Evolutionary conservation across 1,139 yeast species (phyloP), one percentile per base, ranked within the genome.

Genomic region (Protomyces arabidopsidicola): DNA sequence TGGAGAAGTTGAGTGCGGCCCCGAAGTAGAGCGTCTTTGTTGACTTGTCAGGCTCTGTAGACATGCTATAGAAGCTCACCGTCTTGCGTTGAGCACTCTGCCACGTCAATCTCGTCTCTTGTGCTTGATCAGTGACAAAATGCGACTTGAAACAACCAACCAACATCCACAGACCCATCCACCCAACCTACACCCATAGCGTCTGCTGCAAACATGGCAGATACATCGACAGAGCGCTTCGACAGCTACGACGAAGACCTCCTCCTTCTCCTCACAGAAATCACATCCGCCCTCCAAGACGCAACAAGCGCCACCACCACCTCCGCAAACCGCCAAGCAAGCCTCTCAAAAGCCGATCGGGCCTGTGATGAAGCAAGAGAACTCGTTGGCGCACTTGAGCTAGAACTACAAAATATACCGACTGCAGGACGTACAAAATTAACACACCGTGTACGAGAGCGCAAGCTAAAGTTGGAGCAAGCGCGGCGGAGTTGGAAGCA

Each of bases 381-480:
- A 72, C 80, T 88, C 62, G 58, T 60, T 51, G 67, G 68, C 4
- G 95, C 90, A 70, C 84, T 90, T 85, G 81, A 83, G 42, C 79
- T 89, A 51, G 96, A 89, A 72, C 87, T 89, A 1, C 93, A 87
- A 72, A 87, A 86, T 71, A 81, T 90, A 61, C 90, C 96, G 4
- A 84, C 90, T 1, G 82, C 81, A 56, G 81, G 84, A 68, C 78
- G 96, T 65, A 81, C 90, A 0, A 76, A 83, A 12, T 86, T 81
- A 71, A 90, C 90, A 71, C 78, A 89, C 57, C 85, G 85, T 69
- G 79, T 89, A 53, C 83, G 96, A 65, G 84, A 84, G 58, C 87
- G 84, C 72, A 82, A 85, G 61, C 69, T 55, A n/a, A 67, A 66
- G 12, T 64, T 69, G n/a, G 69, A 67, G 24, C 39, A 57, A 10